Base-by-base conservation (phyloP, 2,329 filamentous ascomycete genomes). In the Thielaviopsis euricoi region DNA sequence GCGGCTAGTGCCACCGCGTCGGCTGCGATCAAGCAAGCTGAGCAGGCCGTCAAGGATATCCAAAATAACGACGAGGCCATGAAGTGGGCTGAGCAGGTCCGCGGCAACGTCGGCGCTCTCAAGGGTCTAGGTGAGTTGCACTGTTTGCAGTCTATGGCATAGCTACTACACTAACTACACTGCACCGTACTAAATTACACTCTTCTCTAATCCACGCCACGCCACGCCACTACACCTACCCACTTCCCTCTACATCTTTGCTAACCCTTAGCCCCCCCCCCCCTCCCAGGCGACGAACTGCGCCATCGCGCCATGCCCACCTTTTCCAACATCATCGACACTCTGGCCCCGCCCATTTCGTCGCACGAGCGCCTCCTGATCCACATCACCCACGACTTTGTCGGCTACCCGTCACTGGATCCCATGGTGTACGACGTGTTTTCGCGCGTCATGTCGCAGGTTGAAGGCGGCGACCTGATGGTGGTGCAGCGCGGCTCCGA, bases 311-410 rank as follows among this genome's bases (percentile, higher is more conserved):
- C 93, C 59, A 76, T 98, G 33, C 93, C 93, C 29, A 96, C 93
- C 52, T 95, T 98, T 68, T 91, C 90, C 68, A 89, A 89, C 67
- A 86, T 98, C 66, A 81, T 98, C 62, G 88, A 97, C 70, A 96
- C 90, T 25, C 83, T 98, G 63, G 93, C 93, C 0, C 93, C 93
- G 52, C 93, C 93, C 12, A 98, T 98, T 67, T 90, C 89, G 58
- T 93, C 91, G 9, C 93, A 98, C 72, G 93, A 98, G 73, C 87
- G 91, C 54, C 85, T 98, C 7, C 86, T 94, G 66, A 97, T 98
- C 65, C 93, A 98, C 74, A 94, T 93, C 62, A 95, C 91, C 9
- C 93, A 98, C 74, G 93, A 97, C 70, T 81, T 98, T 50, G 83
- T 89, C 64, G 89, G 89, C 64, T 98, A 98, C 69, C 93, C 93